Evolutionary conservation across 2,329 filamentous ascomycete species (phyloP).

Genomic region (Botryosphaeria dothidea): DNA sequence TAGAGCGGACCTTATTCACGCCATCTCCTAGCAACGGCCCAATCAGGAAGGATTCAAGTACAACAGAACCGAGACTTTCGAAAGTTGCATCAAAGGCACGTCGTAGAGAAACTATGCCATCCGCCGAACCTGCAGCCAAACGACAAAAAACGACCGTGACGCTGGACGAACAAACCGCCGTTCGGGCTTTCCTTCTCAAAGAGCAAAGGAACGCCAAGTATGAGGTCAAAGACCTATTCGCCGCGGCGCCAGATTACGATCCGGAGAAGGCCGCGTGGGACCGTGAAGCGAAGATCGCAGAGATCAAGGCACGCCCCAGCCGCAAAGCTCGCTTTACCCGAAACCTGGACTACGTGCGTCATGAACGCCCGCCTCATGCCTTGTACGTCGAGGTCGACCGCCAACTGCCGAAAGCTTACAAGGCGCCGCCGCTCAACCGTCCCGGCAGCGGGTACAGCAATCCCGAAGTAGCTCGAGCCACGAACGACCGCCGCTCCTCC

Average conservation of each 20-base stretch:
- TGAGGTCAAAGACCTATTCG: neutral
- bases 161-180: neutral
- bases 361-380: neutral
- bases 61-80: neutral
- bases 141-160: neutral
- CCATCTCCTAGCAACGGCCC: neutral
- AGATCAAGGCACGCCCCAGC: conserved; percentile 11
- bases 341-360: neutral
- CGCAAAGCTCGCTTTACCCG: neutral
- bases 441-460: neutral
- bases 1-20: neutral
- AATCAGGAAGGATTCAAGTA: neutral
- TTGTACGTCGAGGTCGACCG: neutral
- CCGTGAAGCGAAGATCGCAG: conserved; percentile 11
- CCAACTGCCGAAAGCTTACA: neutral
- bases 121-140: neutral
- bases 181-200: neutral
- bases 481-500: neutral
- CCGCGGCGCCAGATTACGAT: neutral
- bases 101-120: neutral
- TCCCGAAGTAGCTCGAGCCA: too few relatives aligned
- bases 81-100: too few relatives aligned
- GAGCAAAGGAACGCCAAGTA: neutral
- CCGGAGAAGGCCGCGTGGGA: neutral
- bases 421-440: neutral